Conservation (phyloP, 768 basidiomycete genomes). For the Naganishia onofrii region DNA sequence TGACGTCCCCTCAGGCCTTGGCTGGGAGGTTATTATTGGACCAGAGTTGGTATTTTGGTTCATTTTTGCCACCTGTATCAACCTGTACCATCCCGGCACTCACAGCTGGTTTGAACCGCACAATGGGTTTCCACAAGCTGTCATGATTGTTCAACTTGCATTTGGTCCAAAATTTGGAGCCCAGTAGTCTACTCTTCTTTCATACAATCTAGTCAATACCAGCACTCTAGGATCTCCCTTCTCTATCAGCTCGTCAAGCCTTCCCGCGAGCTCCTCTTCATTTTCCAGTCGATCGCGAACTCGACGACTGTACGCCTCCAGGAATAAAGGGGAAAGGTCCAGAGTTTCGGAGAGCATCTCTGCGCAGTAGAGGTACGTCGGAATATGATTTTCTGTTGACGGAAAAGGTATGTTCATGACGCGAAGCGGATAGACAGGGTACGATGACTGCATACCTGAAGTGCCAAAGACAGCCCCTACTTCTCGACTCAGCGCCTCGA, state of each 20-base stretch:
- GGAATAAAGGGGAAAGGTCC: conserved; percentile 40
- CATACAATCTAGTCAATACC: conserved; percentile 8
- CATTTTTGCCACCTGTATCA: no score
- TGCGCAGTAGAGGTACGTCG: conserved; percentile 40
- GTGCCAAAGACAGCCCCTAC: conserved; percentile 49
- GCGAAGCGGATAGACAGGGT: neutral
- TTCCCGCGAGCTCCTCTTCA: neutral
- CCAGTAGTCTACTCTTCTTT: conserved; percentile 22
- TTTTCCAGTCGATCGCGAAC: conserved; percentile 8
- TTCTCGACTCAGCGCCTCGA: conserved; percentile 49
- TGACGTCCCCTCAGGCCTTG: neutral
- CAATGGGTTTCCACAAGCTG: neutral
- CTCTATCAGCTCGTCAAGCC: neutral
- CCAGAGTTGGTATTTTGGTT: no score
- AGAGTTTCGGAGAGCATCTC: conserved; percentile 43
- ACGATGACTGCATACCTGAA: conserved; percentile 32
- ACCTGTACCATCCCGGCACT: no score
- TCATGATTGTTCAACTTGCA: neutral
- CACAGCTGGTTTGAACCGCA: no score
- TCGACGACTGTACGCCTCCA: conserved; percentile 11
- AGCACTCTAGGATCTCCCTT: conserved; percentile 4
- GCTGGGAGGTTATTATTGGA: no score
- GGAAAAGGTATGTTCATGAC: neutral
- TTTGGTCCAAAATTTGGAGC: conserved; percentile 20
- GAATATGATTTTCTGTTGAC: conserved; percentile 44